Evolutionary conservation across 2,329 filamentous ascomycete genomes (phyloP).

Genomic region (Claviceps paspali): DNA sequence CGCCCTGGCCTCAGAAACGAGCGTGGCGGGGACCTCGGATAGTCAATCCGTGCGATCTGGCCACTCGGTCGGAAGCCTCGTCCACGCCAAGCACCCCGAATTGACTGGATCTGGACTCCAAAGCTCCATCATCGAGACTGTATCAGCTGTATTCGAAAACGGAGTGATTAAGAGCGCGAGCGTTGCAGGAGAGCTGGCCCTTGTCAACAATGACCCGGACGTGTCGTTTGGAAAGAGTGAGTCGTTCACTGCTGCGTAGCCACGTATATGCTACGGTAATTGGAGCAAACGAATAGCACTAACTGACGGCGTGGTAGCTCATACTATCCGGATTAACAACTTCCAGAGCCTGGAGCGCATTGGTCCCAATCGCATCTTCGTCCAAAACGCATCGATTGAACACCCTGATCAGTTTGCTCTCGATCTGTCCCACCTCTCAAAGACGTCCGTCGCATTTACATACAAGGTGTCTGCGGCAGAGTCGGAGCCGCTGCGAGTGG

Average conservation of each 20-base stretch:
- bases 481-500: constrained; percentile 26
- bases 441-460: constrained; percentile 73
- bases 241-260: constrained; percentile 10
- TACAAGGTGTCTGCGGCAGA: constrained; percentile 71
- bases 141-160: constrained; percentile 72
- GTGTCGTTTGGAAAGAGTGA: constrained; percentile 30
- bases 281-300: too few species aligned
- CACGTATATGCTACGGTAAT: neutral
- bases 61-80: constrained; percentile 57
- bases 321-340: constrained; percentile 69
- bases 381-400: constrained; percentile 49
- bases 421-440: constrained; percentile 55
- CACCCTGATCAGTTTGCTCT: constrained; percentile 69
- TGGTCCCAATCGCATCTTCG: constrained; percentile 83
- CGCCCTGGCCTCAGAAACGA: constrained; percentile 46
- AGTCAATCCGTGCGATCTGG: constrained; percentile 84
- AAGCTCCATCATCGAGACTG: constrained; percentile 78
- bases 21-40: constrained; percentile 51
- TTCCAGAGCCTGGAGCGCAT: constrained; percentile 81
- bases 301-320: constrained; percentile 19
- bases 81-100: constrained; percentile 66
- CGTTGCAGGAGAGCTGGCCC: constrained; percentile 76
- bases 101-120: constrained; percentile 67
- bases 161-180: constrained; percentile 56
- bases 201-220: constrained; percentile 54